Conservation (phyloP, 495 filamentous ascomycete species). For the Cercophora sp. region DNA sequence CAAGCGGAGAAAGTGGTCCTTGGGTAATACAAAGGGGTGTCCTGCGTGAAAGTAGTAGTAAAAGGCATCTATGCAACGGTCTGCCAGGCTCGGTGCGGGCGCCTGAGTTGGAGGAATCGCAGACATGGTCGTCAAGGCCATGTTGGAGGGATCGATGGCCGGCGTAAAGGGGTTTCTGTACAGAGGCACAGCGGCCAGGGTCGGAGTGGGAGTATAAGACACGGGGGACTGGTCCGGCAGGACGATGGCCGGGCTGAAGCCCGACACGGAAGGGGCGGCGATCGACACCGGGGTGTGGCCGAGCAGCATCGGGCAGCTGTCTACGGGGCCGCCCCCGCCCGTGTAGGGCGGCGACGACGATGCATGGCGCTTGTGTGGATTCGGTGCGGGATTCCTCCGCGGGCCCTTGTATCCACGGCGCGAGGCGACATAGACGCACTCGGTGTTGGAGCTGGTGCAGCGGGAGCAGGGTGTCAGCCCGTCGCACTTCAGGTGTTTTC, state of each 20-base stretch:
- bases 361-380: constrained; percentile 49
- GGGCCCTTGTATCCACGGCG: constrained; percentile 51
- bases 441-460: constrained; percentile 35
- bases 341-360: constrained; percentile 43
- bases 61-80: constrained; percentile 53
- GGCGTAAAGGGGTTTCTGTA: constrained; percentile 35
- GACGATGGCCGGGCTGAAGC: constrained; percentile 36
- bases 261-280: constrained; percentile 24
- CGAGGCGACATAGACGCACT: constrained; percentile 48
- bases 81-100: constrained; percentile 33
- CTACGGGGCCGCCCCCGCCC: constrained; percentile 23
- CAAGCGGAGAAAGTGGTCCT: constrained; percentile 41
- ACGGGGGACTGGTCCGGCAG: constrained; percentile 37
- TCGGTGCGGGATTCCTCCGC: constrained; percentile 37
- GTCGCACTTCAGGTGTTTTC: constrained; percentile 50
- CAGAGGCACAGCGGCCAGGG: constrained; percentile 29
- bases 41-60: constrained; percentile 63
- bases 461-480: constrained; percentile 43
- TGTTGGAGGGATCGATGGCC: constrained; percentile 27
- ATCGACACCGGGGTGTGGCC: constrained; percentile 31
- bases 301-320: constrained; percentile 45
- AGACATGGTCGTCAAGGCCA: constrained; percentile 17
- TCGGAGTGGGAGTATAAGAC: constrained; percentile 31
- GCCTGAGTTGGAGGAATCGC: constrained; percentile 22
- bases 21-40: constrained; percentile 63